A percentile compares a stretch with the other conserved stretches of the same genome.
These are phyloP conservation scores for Fraxinus floribunda DNA, from an alignment of 305 asterid species.

Conservation along the genomic window DNA sequence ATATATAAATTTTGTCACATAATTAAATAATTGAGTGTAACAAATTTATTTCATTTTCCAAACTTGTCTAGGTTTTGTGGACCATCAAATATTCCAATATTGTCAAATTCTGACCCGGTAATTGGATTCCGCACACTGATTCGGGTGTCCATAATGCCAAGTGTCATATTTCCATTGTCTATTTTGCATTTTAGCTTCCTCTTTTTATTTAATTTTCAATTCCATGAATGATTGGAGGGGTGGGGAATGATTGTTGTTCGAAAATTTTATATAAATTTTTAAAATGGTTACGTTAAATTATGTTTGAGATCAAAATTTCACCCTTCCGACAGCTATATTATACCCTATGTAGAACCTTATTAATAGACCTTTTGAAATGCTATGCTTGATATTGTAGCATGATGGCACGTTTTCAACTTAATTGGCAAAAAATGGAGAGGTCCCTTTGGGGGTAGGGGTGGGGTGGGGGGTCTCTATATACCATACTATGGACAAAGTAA, in stretches of 20 bases:
- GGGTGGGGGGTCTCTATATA: neutral
- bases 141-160: neutral
- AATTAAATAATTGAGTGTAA: neutral
- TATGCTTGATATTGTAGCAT: conserved; percentile 11
- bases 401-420: conserved; percentile 7
- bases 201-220: neutral
- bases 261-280: neutral
- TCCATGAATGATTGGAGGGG: conserved; percentile 14
- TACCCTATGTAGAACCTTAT: neutral
- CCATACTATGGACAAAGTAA: conserved; percentile 22
- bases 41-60: neutral
- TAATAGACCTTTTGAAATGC: conserved; percentile 3
- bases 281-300: conserved; percentile 8
- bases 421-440: conserved; percentile 25
- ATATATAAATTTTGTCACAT: neutral
- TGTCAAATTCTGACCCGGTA: neutral
- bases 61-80: neutral
- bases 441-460: conserved; percentile 1
- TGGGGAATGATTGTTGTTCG: neutral
- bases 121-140: neutral
- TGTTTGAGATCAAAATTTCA: conserved; percentile 6
- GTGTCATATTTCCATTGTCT: neutral
- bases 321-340: neutral
- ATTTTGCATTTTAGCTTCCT: neutral
- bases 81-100: neutral